Base-by-base conservation (phyloP, 2,329 filamentous ascomycete species). In the Colletotrichum coccodes region DNA sequence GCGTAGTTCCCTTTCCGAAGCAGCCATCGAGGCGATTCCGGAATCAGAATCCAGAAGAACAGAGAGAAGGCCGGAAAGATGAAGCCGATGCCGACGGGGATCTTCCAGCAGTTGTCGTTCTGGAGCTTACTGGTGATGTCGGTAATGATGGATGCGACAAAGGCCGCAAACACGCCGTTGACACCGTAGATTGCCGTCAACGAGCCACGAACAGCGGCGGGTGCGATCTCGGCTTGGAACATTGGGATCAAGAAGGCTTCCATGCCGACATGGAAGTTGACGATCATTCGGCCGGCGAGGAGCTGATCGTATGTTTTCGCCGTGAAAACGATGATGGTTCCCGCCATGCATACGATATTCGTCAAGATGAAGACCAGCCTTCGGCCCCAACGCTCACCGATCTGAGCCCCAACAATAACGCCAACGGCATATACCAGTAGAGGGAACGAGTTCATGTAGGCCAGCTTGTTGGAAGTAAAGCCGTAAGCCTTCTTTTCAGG, bases 1-100 rank as follows among this genome's bases (percentile, higher is more conserved):
- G 71, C 70, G 4, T 64, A 47, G 16, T 68, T 47, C 11, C 72
- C 72, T n/a, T 72, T 59, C 12, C 68, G 58, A 26, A 76, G 65
- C n/a, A 77, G 70, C 75, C 75, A 77, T 12, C 75, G 73, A 0
- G 75, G 75, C 1, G 74, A 76, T 61, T 76, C 74, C 28, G 75
- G 75, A 5, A 74, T 71, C 6, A 72, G 32, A 18, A 68, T 12
- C 49, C 70, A 70, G 26, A 71, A 49, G 30, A 71, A 69, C 6
- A 72, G 32, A 1, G 67, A 66, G 16, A 72, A 63, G 0, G 60
- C 30, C 2, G 72, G 72, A 18, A 70, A 73, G 14, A 70, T 42
- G 21, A 74, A 69, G 11, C 72, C 68, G 23, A 71, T 46, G 11
- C 53, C 72, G 1, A 73, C 58, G 1, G 72, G 72, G 12, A 74